phyloP scores from a whole-genome alignment of 2,329 filamentous ascomycete species.

The Paracamarosporium sp. region DNA sequence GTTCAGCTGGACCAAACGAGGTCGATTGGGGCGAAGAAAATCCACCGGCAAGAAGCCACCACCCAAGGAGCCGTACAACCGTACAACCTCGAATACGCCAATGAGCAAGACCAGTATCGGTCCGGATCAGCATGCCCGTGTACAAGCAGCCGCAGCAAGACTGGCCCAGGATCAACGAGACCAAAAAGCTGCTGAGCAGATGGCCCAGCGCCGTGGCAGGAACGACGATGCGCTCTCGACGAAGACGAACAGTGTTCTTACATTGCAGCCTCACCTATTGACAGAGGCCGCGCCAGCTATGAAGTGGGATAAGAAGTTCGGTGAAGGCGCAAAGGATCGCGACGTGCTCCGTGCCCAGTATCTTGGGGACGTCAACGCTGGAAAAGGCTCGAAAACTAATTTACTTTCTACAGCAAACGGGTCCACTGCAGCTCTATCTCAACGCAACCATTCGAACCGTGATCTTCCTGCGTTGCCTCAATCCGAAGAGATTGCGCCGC shows the following conservation, averaged over 20 bases:
- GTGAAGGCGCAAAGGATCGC: slow-evolving; percentile 89
- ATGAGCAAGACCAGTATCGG: slow-evolving; percentile 84
- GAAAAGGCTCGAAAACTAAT: slow-evolving; percentile 67
- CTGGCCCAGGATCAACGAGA: slow-evolving; percentile 75
- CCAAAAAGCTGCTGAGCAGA: slow-evolving; percentile 58
- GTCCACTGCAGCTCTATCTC: slow-evolving; percentile 32
- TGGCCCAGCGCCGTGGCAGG: slow-evolving; percentile 62
- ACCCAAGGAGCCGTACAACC: slow-evolving; percentile 60
- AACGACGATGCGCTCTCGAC: slow-evolving; percentile 60
- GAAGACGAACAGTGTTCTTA: slow-evolving; percentile 91
- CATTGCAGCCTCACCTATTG: slow-evolving; percentile 82
- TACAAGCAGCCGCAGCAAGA: slow-evolving; percentile 87
- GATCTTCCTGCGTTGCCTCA: slow-evolving; percentile 52
- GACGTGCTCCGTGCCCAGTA: slow-evolving; percentile 86
- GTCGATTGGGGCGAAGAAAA: slow-evolving; percentile 66
- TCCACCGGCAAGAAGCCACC: slow-evolving; percentile 52
- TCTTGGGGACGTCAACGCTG: slow-evolving; percentile 74
- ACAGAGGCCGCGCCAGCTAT: slow-evolving; percentile 90
- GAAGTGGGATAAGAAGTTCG: slow-evolving; percentile 97
- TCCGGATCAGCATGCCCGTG: slow-evolving; percentile 89
- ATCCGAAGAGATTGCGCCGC: slow-evolving; percentile 32
- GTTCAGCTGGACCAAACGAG: slow-evolving; percentile 81
- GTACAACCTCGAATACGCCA: slow-evolving; percentile 56
- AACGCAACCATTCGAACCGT: slow-evolving; percentile 37
- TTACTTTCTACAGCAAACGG: slow-evolving; percentile 44